phyloP scores from a whole-genome alignment of 2,329 filamentous ascomycete species.

The Leptographium wingfieldii region DNA sequence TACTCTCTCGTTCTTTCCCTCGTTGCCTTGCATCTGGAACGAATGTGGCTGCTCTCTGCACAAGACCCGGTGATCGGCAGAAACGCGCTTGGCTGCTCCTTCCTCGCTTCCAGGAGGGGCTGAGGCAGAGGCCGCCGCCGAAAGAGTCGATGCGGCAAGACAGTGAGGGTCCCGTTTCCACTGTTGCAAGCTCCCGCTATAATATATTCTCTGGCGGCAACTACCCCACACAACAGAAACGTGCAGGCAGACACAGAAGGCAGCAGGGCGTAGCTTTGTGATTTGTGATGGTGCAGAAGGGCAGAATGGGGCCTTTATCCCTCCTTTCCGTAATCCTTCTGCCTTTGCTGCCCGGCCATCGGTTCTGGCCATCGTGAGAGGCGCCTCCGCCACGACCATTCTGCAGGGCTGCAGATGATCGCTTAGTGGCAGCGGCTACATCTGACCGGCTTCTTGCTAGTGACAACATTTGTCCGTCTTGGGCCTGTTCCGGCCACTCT shows the following conservation, averaged over 20 bases:
- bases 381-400: not conserved
- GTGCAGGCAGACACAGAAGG: not conserved
- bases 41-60: not conserved
- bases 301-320: too few species aligned
- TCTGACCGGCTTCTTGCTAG: not conserved
- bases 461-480: not conserved
- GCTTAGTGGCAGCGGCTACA: not conserved
- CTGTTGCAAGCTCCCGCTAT: not conserved
- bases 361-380: not conserved
- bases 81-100: not conserved
- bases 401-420: not conserved
- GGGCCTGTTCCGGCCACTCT: too few species aligned
- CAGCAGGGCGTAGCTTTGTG: not conserved
- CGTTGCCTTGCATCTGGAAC: not conserved
- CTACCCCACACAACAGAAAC: not conserved
- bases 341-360: not conserved
- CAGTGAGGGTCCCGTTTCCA: not conserved
- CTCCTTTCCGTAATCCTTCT: not conserved
- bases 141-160: not conserved
- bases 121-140: not conserved
- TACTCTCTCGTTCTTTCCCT: not conserved
- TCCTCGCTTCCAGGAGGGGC: not conserved
- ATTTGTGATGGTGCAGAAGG: too few species aligned
- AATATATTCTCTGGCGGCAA: not conserved
- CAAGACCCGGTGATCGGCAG: not conserved